Evolutionary conservation across 2,329 filamentous ascomycete genomes (phyloP).

Genomic region (Hymenoscyphus albidus): DNA sequence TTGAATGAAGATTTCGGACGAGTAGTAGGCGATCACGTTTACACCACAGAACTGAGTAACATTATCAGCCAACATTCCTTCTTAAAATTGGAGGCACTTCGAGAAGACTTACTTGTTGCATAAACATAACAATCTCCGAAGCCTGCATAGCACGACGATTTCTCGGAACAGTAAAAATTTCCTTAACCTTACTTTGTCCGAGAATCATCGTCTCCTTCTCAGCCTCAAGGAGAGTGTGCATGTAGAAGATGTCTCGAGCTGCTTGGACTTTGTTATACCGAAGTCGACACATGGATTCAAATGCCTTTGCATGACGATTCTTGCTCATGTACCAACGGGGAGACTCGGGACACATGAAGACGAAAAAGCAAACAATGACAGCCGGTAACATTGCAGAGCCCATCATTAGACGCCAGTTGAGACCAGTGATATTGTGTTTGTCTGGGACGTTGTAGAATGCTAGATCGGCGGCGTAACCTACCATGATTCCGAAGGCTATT

Average conservation of each 20-base stretch:
- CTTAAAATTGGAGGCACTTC: neutral
- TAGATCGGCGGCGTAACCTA: slow-evolving; percentile 57
- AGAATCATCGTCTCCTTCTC: slow-evolving; percentile 50
- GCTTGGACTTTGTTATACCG: slow-evolving; percentile 51
- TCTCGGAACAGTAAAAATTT: slow-evolving; percentile 57
- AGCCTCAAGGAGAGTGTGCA: slow-evolving; percentile 53
- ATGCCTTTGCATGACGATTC: slow-evolving; percentile 45
- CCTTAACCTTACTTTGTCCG: slow-evolving; percentile 48
- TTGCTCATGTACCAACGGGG: slow-evolving; percentile 51
- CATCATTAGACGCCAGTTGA: slow-evolving; percentile 68
- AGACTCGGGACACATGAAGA: slow-evolving; percentile 43
- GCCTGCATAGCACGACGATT: slow-evolving; percentile 59
- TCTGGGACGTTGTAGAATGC: slow-evolving; percentile 57
- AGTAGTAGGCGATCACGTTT: slow-evolving; percentile 55
- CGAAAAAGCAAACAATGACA: slow-evolving; percentile 49
- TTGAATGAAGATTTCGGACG: slow-evolving; percentile 56
- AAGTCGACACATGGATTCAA: slow-evolving; percentile 43
- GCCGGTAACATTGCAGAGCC: slow-evolving; percentile 59
- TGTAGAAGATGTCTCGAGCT: slow-evolving; percentile 54
- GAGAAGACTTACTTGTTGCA: slow-evolving; percentile 51
- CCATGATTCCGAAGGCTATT: slow-evolving; percentile 48
- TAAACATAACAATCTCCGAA: slow-evolving; percentile 62
- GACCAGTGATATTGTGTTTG: slow-evolving; percentile 49
- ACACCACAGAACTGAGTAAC: slow-evolving; percentile 8
- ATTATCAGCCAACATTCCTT: neutral